Percentiles rank a stretch among this genome's conserved stretches.
These are phyloP conservation scores for Russula earlei DNA, from an alignment of 768 basidiomycete genomes.

Conservation along the genomic window DNA sequence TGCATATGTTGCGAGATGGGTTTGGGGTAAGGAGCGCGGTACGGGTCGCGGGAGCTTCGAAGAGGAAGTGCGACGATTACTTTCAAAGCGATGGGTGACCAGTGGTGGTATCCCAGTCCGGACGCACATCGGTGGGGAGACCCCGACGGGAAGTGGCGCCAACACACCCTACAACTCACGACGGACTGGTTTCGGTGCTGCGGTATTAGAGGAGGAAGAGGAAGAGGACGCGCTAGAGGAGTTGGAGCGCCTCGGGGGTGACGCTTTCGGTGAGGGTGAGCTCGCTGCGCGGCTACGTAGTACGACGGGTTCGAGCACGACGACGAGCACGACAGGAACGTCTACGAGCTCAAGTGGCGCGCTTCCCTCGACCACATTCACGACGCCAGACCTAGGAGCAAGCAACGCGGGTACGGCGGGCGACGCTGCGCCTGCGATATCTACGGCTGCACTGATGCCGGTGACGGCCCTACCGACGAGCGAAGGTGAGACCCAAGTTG, in stretches of 20 bases:
- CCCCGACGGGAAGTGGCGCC: constrained; percentile 48
- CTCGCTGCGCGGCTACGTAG: constrained; percentile 42
- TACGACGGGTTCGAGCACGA: constrained; percentile 39
- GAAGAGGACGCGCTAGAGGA: constrained; percentile 64
- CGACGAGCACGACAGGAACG: constrained; percentile 30
- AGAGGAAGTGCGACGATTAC: constrained; percentile 64
- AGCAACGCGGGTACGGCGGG: constrained; percentile 21
- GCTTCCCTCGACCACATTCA: constrained; percentile 41
- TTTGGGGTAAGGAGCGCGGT: constrained; percentile 62
- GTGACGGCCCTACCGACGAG: constrained; percentile 62
- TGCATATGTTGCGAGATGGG: constrained; percentile 78
- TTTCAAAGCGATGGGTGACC: constrained; percentile 67
- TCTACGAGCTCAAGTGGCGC: constrained; percentile 22
- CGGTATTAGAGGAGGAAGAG: constrained; percentile 55
- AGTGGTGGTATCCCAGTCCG: constrained; percentile 49
- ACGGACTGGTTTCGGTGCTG: constrained; percentile 42
- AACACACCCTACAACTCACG: constrained; percentile 56
- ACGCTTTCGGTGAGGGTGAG: constrained; percentile 35
- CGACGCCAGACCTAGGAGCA: constrained; percentile 51
- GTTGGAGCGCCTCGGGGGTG: constrained; percentile 34
- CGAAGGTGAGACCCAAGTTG: constrained; percentile 65
- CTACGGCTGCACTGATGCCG: constrained; percentile 48
- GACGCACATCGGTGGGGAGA: constrained; percentile 41
- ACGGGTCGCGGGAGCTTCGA: constrained; percentile 55
- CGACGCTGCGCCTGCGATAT: constrained; percentile 26